phyloP scores from a whole-genome alignment of 805 yeast species.

The Pichia insulana region DNA sequence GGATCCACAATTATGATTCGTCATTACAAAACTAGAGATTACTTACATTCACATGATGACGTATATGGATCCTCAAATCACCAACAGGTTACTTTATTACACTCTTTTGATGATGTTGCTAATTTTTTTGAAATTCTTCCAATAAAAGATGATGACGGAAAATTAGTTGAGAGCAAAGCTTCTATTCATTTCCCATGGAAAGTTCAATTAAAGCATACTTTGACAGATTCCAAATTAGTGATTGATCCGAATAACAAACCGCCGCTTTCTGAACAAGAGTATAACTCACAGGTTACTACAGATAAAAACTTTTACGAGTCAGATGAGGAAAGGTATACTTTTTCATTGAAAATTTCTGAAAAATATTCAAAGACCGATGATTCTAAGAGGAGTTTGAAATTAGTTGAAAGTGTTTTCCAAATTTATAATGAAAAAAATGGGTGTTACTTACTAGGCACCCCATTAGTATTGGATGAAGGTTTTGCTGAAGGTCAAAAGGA shows the following conservation, averaged over 20 bases:
- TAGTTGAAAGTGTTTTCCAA: conserved; percentile 64
- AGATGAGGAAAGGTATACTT: conserved; percentile 43
- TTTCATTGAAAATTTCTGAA: conserved; percentile 48
- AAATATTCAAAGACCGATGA: conserved; percentile 27
- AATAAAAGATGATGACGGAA: conserved; percentile 29
- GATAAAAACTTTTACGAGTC: conserved; percentile 5
- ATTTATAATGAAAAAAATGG: conserved; percentile 56
- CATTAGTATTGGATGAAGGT: conserved; percentile 50
- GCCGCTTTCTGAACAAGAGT: conserved; percentile 85
- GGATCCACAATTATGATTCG: conserved; percentile 70
- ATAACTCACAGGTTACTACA: conserved; percentile 67
- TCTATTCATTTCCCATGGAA: conserved; percentile 39
- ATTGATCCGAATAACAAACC: conserved; percentile 63
- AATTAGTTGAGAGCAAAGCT: conserved; percentile 25
- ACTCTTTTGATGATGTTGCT: conserved; percentile 48
- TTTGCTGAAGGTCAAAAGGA: conserved; percentile 80
- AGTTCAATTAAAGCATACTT: conserved; percentile 61
- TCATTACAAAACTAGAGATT: conserved; percentile 67
- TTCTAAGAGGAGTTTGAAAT: conserved; percentile 33
- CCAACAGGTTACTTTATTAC: conserved; percentile 74
- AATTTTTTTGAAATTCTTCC: conserved; percentile 70
- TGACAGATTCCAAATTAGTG: conserved; percentile 59
- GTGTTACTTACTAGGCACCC: conserved; percentile 71
- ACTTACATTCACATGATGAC: conserved; percentile 68
- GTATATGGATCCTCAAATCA: conserved; percentile 46